Base-by-base conservation (phyloP, 805 yeast species). In the Yarrowia bubula region DNA sequence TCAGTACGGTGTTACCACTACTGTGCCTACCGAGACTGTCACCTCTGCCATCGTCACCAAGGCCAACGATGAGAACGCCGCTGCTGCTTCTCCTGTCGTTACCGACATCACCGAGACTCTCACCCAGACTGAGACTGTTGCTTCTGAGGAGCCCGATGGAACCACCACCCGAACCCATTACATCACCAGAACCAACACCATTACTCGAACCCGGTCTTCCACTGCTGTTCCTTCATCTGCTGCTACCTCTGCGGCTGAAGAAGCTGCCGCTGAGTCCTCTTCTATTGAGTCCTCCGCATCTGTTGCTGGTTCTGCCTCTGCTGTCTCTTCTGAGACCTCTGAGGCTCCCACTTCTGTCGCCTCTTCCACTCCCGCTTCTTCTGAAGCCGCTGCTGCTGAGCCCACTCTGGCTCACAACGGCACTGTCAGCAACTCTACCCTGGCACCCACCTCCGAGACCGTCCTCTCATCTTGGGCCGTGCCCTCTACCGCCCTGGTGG, bases 61-160 rank as follows among this genome's bases (percentile, higher is more conserved):
- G 28, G 50, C 66, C 47, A 9, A 39, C 13, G 43, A 32, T 41
- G 9, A 31, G 44, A 13, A 18, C 32, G 47, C 47, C 32, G 41
- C 50, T n/a, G 37, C 53, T 4, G 55, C 65, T 18, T n/a, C 51
- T 14, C 63, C 66, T 28, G n/a, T 32, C 6, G 46, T 57, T n/a
- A 39, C 47, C 32, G 64, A 37, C 35, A 39, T 43, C 35, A 64
- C 66, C 14, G 50, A 47, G 39, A 55, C 66, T 8, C 42, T 64
- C 15, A 64, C 66, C 22, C 33, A 50, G 41, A 39, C 41, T 47
- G 35, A 39, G 35, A 63, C 65, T 9, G 39, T 38, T 2, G 35
- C 62, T n/a, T 38, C 48, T 4, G 50, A 46, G 47, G 62, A 39
- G 11, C 32, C 58, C 15, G 42, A 46, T 32, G 47, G 61, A 8